A percentile compares a stretch with the other conserved stretches of the same genome.
phyloP scores from a whole-genome alignment of 2,329 filamentous ascomycete genomes.

The Pseudopithomyces maydicus region DNA sequence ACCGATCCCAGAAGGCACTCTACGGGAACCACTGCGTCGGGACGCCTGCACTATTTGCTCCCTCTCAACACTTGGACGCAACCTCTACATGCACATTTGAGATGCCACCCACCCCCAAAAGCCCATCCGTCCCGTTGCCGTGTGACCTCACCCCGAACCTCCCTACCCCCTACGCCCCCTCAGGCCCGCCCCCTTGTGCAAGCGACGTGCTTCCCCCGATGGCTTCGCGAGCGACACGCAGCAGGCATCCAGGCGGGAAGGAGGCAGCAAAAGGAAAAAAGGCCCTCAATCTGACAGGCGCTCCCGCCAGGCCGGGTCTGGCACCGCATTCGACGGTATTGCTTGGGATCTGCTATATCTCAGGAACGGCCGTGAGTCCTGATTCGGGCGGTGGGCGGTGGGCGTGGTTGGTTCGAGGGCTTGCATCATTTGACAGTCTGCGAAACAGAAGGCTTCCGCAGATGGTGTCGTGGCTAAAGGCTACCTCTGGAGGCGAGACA shows the following conservation, averaged over 20 bases:
- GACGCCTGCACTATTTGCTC: slow-evolving; percentile 11
- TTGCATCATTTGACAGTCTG: background rate
- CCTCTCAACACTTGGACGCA: background rate
- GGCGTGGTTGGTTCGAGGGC: background rate
- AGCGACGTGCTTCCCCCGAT: too few species aligned
- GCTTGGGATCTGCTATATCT: too few species aligned
- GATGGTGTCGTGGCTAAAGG: background rate
- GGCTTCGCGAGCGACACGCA: too few species aligned
- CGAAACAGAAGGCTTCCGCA: background rate
- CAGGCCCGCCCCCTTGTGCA: too few species aligned
- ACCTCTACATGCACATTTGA: background rate
- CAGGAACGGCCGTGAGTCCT: too few species aligned
- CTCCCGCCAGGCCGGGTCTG: background rate
- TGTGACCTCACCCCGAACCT: background rate
- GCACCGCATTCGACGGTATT: too few species aligned
- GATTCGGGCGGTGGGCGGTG: too few species aligned
- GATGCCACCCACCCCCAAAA: too few species aligned
- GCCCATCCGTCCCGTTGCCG: background rate
- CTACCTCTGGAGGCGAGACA: background rate
- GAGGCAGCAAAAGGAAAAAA: too few species aligned
- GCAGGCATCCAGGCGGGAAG: too few species aligned
- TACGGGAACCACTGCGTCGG: slow-evolving; percentile 23
- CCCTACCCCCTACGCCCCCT: background rate
- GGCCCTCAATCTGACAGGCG: too few species aligned
- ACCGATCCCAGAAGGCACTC: slow-evolving; percentile 17